phyloP scores from a whole-genome alignment of 2,329 filamentous ascomycete genomes.

The Neonectria punicea region DNA sequence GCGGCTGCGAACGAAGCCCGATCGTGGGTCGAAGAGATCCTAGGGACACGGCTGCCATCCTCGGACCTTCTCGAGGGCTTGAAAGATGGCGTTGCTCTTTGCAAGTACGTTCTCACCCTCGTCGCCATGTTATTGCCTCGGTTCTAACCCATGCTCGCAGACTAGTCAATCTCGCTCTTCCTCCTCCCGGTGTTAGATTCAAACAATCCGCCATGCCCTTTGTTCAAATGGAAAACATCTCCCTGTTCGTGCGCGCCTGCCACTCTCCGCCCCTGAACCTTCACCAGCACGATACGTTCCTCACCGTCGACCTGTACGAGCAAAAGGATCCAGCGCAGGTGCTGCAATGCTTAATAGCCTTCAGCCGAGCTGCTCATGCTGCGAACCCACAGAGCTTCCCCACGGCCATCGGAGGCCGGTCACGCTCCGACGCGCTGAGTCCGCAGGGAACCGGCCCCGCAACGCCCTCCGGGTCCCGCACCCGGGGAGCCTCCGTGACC shows the following conservation, averaged over 20 bases:
- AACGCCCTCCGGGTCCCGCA: constrained; percentile 58
- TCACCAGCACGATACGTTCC: constrained; percentile 92
- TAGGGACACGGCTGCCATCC: constrained; percentile 77
- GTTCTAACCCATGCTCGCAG: constrained; percentile 55
- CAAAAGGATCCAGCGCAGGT: constrained; percentile 96
- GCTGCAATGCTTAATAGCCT: constrained; percentile 89
- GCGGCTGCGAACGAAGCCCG: constrained; percentile 87
- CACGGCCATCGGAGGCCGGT: constrained; percentile 78
- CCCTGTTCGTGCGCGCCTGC: constrained; percentile 91
- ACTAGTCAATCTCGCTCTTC: constrained; percentile 82
- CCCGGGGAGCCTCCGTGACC: constrained; percentile 63
- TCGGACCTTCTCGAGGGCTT: constrained; percentile 85
- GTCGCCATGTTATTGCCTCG: neutral
- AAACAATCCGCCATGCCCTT: constrained; percentile 96
- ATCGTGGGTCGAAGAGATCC: constrained; percentile 83
- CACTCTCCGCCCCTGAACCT: constrained; percentile 86
- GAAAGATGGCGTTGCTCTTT: constrained; percentile 91
- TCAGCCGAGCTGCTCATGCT: constrained; percentile 85
- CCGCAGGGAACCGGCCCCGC: constrained; percentile 71
- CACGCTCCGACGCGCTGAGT: constrained; percentile 67
- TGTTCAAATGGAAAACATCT: constrained; percentile 99
- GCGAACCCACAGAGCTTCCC: constrained; percentile 80
- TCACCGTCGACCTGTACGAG: constrained; percentile 97
- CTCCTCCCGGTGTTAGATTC: constrained; percentile 84
- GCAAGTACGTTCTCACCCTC: constrained; percentile 72